Conservation (phyloP, 176 grass and related monocot species). For the Poa annua region DNA sequence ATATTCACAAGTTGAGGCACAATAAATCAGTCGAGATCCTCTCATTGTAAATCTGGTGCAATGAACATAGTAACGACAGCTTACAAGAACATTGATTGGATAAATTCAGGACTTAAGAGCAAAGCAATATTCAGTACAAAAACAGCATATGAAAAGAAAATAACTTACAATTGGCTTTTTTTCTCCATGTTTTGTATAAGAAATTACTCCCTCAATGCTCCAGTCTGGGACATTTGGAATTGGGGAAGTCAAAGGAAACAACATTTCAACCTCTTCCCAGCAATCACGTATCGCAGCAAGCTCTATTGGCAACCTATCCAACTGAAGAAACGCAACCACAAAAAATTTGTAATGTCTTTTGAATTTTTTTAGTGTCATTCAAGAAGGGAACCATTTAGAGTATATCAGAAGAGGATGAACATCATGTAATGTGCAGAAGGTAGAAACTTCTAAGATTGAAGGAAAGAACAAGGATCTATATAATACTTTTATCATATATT, state of each 20-base stretch:
- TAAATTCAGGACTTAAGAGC: background rate
- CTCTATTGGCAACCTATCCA: constrained; percentile 31
- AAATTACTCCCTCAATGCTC: constrained; percentile 52
- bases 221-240: constrained; percentile 43
- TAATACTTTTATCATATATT: background rate
- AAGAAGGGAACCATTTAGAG: background rate
- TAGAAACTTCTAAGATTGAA: background rate
- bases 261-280: constrained; percentile 50
- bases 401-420: background rate
- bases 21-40: background rate
- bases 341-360: background rate
- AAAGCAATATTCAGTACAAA: background rate
- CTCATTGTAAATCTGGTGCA: background rate
- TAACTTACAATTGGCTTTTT: constrained; percentile 42
- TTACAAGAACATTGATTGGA: background rate
- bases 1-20: background rate
- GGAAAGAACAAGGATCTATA: background rate
- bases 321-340: background rate
- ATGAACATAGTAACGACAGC: background rate
- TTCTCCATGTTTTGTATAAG: constrained; percentile 30
- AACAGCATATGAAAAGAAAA: background rate
- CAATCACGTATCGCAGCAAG: constrained; percentile 25
- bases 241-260: constrained; percentile 50
- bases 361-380: background rate
- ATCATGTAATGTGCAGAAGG: background rate